Percentiles rank a stretch among this genome's conserved stretches.
These are phyloP conservation scores for Pyrenophora graminea DNA, from an alignment of 2,329 filamentous ascomycete genomes.

Conservation along the genomic window DNA sequence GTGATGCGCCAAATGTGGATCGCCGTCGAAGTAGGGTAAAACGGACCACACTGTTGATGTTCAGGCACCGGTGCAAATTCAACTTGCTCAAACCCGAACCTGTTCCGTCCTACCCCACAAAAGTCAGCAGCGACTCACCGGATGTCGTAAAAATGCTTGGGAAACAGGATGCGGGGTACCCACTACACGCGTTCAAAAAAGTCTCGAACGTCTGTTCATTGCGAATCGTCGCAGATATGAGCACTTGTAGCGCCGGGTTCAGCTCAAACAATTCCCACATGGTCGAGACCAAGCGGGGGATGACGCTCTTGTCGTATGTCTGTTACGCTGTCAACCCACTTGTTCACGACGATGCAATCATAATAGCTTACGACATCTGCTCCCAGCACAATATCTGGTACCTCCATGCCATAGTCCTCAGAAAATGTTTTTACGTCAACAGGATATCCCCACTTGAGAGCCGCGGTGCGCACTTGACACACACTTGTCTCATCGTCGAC, in stretches of 20 bases:
- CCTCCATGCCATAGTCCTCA: slow-evolving; percentile 53
- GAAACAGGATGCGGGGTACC: slow-evolving; percentile 43
- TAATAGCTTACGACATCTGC: slow-evolving; percentile 65
- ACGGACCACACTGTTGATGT: slow-evolving; percentile 62
- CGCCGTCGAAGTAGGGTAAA: slow-evolving; percentile 64
- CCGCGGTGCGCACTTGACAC: slow-evolving; percentile 53
- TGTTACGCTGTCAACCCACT: slow-evolving; percentile 38
- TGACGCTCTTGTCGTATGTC: slow-evolving; percentile 71
- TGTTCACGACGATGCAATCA: slow-evolving; percentile 12
- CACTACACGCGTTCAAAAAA: slow-evolving; percentile 65
- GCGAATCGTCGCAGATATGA: slow-evolving; percentile 72
- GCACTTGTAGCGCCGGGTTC: slow-evolving; percentile 60
- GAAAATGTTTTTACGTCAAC: slow-evolving; percentile 63
- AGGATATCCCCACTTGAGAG: slow-evolving; percentile 68
- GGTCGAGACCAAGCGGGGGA: slow-evolving; percentile 67
- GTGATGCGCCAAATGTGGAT: slow-evolving; percentile 61
- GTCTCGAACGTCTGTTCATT: slow-evolving; percentile 70
- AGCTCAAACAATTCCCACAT: slow-evolving; percentile 64
- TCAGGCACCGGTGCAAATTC: slow-evolving; percentile 39
- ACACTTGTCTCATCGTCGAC: slow-evolving; percentile 38
- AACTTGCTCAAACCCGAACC: slow-evolving; percentile 41
- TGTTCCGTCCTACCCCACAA: slow-evolving; percentile 47
- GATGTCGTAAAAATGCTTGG: slow-evolving; percentile 22
- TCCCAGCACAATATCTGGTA: slow-evolving; percentile 68
- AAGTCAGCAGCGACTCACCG: slow-evolving; percentile 39